phyloP scores from a whole-genome alignment of 345 rosid genomes.

The Clausena lansium region DNA sequence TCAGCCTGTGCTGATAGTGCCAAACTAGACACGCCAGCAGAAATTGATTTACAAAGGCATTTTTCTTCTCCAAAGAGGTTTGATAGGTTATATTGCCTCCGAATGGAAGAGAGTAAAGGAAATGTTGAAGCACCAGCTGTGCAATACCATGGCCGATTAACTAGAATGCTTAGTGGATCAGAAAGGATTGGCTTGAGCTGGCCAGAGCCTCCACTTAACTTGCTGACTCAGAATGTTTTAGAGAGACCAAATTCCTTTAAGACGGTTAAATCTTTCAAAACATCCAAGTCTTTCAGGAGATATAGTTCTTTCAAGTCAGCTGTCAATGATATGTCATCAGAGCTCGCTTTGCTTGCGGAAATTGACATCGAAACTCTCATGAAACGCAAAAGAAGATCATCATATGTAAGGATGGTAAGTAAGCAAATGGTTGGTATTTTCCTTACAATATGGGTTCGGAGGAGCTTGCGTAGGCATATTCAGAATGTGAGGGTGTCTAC shows the following conservation, averaged over 20 bases:
- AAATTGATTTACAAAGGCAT: constrained; percentile 49
- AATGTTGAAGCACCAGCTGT: constrained; percentile 16
- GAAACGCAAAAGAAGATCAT: constrained; percentile 67
- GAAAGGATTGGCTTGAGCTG: constrained; percentile 80
- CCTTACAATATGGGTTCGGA: constrained; percentile 85
- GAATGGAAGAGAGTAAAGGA: constrained; percentile 31
- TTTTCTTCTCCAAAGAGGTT: constrained; percentile 59
- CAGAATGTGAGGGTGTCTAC: constrained; percentile 79
- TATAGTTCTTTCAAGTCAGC: constrained; percentile 61
- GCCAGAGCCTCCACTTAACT: constrained; percentile 84
- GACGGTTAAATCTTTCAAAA: constrained; percentile 47
- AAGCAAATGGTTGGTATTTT: constrained; percentile 97
- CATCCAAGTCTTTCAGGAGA: constrained; percentile 53
- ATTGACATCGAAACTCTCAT: constrained; percentile 62
- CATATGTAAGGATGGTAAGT: constrained; percentile 75
- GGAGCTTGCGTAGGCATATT: constrained; percentile 80
- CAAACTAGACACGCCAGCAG: constrained; percentile 32
- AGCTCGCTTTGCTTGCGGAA: constrained; percentile 55
- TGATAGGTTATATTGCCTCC: constrained; percentile 62
- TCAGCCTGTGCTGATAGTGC: constrained; percentile 15
- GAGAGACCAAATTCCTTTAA: constrained; percentile 63
- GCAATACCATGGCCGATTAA: constrained; percentile 33
- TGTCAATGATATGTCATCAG: constrained; percentile 37
- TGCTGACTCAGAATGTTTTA: constrained; percentile 56
- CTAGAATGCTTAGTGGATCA: constrained; percentile 62